Conservation (phyloP, 768 basidiomycete genomes). For the Clitopilus hobsonii region DNA sequence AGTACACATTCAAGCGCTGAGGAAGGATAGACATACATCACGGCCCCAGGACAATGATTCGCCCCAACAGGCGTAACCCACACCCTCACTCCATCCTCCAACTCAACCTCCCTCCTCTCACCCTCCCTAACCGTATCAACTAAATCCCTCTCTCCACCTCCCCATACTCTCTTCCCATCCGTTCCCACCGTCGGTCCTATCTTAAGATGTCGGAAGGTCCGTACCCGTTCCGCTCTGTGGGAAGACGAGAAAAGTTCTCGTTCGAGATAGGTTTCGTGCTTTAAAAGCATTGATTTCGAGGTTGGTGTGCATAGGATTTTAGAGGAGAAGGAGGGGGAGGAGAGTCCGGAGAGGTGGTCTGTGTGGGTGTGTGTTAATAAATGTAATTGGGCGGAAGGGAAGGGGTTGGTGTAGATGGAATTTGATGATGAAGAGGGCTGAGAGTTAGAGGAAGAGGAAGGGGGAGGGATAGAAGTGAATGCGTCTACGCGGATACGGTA, state of each 20-base stretch:
- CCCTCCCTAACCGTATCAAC: slow-evolving; percentile 59
- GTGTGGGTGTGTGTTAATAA: slow-evolving; percentile 90
- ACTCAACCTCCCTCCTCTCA: slow-evolving; percentile 55
- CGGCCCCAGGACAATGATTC: slow-evolving; percentile 92
- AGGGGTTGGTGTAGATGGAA: too few species aligned
- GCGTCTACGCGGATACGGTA: slow-evolving; percentile 86
- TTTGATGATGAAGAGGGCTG: too few species aligned
- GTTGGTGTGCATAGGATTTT: slow-evolving; percentile 75
- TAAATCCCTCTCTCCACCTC: slow-evolving; percentile 62
- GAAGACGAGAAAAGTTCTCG: slow-evolving; percentile 52
- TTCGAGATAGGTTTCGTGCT: slow-evolving; percentile 67
- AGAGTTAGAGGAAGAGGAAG: too few species aligned
- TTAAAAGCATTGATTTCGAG: slow-evolving; percentile 82
- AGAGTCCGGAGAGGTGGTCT: slow-evolving; percentile 79
- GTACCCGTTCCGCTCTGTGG: slow-evolving; percentile 42
- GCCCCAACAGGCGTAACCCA: slow-evolving; percentile 82
- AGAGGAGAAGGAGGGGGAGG: slow-evolving; percentile 68
- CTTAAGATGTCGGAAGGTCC: slow-evolving; percentile 67
- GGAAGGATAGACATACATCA: slow-evolving; percentile 56
- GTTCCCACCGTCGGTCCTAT: slow-evolving; percentile 41
- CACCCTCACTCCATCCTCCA: slow-evolving; percentile 54
- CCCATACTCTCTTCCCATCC: slow-evolving; percentile 44
- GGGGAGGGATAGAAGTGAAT: slow-evolving; percentile 40
- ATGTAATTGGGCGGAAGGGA: slow-evolving; percentile 45
- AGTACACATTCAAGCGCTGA: not conserved